phyloP scores from a whole-genome alignment of 2,329 filamentous ascomycete species.

The Arthroderma sp. region DNA sequence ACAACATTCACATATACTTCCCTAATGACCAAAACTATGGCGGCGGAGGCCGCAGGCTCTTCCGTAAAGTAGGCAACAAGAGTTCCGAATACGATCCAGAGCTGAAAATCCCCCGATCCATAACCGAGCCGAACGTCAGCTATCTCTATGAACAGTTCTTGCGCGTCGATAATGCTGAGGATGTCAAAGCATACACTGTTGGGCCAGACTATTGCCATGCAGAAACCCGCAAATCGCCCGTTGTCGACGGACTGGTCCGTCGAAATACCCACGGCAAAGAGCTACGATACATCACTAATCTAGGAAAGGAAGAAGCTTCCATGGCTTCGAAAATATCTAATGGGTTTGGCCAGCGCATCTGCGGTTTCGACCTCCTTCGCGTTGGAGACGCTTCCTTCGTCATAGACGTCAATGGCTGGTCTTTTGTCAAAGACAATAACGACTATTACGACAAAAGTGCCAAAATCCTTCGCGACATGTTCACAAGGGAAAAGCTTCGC shows the following conservation, averaged over 20 bases:
- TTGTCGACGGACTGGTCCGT: conserved; percentile 89
- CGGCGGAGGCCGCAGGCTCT: conserved; percentile 80
- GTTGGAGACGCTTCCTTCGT: conserved; percentile 86
- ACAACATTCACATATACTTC: conserved; percentile 98
- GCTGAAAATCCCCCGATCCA: conserved; percentile 62
- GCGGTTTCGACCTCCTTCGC: conserved; percentile 86
- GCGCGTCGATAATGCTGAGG: conserved; percentile 90
- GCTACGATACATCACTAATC: conserved; percentile 80
- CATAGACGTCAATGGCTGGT: conserved; percentile 99
- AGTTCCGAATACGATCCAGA: conserved; percentile 85
- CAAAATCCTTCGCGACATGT: conserved; percentile 74
- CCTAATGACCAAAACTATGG: conserved; percentile 60
- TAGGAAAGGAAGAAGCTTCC: conserved; percentile 66
- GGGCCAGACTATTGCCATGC: conserved; percentile 88
- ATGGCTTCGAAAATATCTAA: conserved; percentile 84
- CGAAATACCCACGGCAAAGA: conserved; percentile 97
- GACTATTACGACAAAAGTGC: conserved; percentile 93
- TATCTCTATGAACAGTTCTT: conserved; percentile 98
- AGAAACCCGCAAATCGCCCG: conserved; percentile 91
- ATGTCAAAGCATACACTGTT: conserved; percentile 97
- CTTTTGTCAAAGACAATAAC: conserved; percentile 98
- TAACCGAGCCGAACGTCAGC: conserved; percentile 68
- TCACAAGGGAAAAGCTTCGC: conserved; percentile 59
- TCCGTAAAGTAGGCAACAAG: conserved; percentile 97
- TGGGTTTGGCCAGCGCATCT: conserved; percentile 88